Evolutionary conservation across 306 rosid species (phyloP).

Genomic region (Ormosia semicastrata): DNA sequence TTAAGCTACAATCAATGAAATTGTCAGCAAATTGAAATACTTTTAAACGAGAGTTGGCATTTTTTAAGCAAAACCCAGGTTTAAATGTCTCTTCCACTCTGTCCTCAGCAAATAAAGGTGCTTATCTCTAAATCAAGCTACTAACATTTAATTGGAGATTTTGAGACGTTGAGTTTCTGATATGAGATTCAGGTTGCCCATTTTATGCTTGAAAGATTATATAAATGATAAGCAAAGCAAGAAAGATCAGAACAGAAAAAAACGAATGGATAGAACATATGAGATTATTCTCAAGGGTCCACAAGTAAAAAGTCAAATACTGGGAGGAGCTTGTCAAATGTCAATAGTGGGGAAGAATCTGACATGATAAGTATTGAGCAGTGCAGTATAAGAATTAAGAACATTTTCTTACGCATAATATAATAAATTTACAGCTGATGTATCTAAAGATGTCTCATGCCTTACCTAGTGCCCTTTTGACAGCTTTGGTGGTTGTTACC

Average conservation of each 20-base stretch:
- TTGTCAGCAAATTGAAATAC: not conserved
- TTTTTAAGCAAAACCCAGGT: not conserved
- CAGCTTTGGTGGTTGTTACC: not conserved
- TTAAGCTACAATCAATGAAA: not conserved
- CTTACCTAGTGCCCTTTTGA: not conserved
- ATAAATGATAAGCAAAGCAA: not conserved
- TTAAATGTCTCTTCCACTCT: not conserved
- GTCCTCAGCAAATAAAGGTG: not conserved
- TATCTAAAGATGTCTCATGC: not conserved
- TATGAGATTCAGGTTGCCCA: not conserved
- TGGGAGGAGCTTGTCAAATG: not conserved
- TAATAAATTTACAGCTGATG: not conserved
- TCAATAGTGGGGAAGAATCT: not conserved
- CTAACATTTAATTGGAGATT: not conserved
- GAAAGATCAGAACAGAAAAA: not conserved
- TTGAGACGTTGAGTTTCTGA: not conserved
- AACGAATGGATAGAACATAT: too few relatives aligned
- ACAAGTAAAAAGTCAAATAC: not conserved
- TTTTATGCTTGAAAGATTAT: not conserved
- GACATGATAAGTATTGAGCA: not conserved
- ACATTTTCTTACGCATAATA: not conserved
- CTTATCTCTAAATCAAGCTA: not conserved
- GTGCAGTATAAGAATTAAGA: not conserved
- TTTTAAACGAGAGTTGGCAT: not conserved
- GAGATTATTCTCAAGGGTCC: too few relatives aligned